Base-by-base conservation (phyloP, 2,329 filamentous ascomycete genomes). In the Helotiales sp. region DNA sequence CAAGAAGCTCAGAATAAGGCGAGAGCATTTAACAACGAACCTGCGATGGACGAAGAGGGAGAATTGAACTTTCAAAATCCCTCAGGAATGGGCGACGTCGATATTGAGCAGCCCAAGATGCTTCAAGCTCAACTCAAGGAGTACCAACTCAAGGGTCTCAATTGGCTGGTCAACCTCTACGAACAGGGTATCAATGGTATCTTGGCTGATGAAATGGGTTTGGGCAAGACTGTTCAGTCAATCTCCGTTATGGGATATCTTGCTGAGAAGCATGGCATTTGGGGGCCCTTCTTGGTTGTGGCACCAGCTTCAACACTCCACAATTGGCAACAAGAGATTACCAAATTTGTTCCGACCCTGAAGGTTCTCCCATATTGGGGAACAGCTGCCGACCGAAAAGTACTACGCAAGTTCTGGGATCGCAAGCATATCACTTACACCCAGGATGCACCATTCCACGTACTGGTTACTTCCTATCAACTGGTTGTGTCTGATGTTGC, bases 21-120 rank as follows among this genome's bases (percentile, higher is more conserved):
- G 0, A 87, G 92, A 52, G 90, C 90, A 9, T 99, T 99, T 81
- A 96, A 98, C 76, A 87, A 91, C 60, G 80, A 81, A 9, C 84
- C 86, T 69, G 85, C 84, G 57, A 86, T 89, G 73, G 89, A 95
- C 64, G 92, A 97, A 58, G 93, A 97, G 69, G 93, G 93, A 67
- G 95, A 99, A 76, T 91, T 99, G 89, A 99, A 99, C 77, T 99
- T 99, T 80, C 95, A 99, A 77, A 98, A 99, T 72, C 95, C 95
- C 0, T 95, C 93, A 3, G 95, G 93, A 69, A 82, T 99, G 67
- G 93, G 93, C 67, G 93, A 95, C 67, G 91, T 96, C 65, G 90
- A 96, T 69, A 91, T 99, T 56, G 88, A 93, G 62, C 95, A 99
- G 72, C 95, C 95, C 8, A 96, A 92, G 75, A 86, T 98, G 76